Percentiles rank a stretch among this genome's conserved stretches.
phyloP scores from a whole-genome alignment of 2,329 filamentous ascomycete species.

The Cercospora zeina region DNA sequence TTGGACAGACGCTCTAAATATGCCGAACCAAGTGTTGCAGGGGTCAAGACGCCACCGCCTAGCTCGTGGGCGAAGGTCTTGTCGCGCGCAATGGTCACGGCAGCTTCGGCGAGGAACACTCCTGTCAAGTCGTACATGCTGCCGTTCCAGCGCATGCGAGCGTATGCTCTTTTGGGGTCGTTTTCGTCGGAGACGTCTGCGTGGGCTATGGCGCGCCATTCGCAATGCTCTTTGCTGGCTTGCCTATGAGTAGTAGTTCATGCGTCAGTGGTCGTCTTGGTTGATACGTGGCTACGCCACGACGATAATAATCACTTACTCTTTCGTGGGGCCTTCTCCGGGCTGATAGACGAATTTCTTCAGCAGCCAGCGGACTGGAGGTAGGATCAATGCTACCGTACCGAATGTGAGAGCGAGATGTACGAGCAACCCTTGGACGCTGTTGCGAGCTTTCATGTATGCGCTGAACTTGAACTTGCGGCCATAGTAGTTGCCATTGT shows the following conservation, averaged over 20 bases:
- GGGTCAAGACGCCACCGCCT: conserved; percentile 68
- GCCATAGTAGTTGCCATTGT: conserved; percentile 56
- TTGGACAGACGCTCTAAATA: conserved; percentile 64
- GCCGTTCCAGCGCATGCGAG: conserved; percentile 58
- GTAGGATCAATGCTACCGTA: conserved; percentile 51
- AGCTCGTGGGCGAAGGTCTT: conserved; percentile 55
- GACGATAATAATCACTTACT: conserved; percentile 45
- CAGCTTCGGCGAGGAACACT: conserved; percentile 63
- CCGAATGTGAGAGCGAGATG: conserved; percentile 52
- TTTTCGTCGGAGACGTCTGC: conserved; percentile 55
- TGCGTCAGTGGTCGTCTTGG: conserved; percentile 12
- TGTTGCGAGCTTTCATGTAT: conserved; percentile 55
- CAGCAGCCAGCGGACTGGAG: conserved; percentile 56
- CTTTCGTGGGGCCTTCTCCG: conserved; percentile 52
- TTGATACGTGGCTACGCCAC: no score
- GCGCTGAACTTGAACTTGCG: conserved; percentile 59
- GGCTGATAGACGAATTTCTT: conserved; percentile 53
- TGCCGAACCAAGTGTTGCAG: conserved; percentile 67
- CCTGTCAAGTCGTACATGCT: conserved; percentile 69
- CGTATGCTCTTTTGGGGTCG: conserved; percentile 55
- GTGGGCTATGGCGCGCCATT: conserved; percentile 64
- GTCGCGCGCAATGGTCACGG: conserved; percentile 62
- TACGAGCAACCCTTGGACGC: conserved; percentile 50
- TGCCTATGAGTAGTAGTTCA: conserved; percentile 48
- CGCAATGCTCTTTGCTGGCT: conserved; percentile 59